phyloP scores from a whole-genome alignment of 2,329 filamentous ascomycete species.

The Zasmidium cellare region DNA sequence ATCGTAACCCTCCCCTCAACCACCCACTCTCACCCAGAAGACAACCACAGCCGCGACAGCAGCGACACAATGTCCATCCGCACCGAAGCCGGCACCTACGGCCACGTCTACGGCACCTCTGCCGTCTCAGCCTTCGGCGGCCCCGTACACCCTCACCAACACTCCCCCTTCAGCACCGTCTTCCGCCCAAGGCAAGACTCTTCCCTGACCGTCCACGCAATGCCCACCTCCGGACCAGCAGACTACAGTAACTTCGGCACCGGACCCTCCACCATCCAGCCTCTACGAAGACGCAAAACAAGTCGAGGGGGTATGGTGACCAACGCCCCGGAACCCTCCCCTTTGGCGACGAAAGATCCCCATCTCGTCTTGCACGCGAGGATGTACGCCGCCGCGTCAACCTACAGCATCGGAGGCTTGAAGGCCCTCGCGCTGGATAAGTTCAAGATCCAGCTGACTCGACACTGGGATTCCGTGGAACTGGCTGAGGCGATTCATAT shows the following conservation, averaged over 20 bases:
- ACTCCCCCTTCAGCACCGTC: conserved; percentile 12
- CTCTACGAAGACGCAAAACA: conserved; percentile 10
- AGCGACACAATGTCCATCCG: conserved; percentile 23
- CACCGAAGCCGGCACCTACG: conserved; percentile 24
- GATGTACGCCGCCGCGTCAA: conserved; percentile 27
- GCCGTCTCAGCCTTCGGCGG: conserved; percentile 29
- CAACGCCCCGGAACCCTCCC: conserved; percentile 22
- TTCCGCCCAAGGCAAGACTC: conserved; percentile 18
- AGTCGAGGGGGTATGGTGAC: conserved; percentile 13
- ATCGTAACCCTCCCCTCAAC: conserved; percentile 6
- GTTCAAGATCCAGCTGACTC: conserved; percentile 27
- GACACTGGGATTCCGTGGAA: conserved; percentile 28
- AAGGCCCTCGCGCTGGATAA: conserved; percentile 27
- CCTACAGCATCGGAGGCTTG: conserved; percentile 27
- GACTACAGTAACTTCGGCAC: conserved; percentile 14
- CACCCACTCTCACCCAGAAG: not conserved
- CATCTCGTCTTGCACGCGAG: conserved; percentile 25
- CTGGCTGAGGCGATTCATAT: conserved; percentile 32
- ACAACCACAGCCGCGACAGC: conserved; percentile 7
- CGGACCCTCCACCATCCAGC: conserved; percentile 8
- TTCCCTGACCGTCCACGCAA: conserved; percentile 24
- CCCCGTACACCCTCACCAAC: conserved; percentile 8
- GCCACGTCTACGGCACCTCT: conserved; percentile 26
- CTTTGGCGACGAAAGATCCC: conserved; percentile 22
- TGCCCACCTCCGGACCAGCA: conserved; percentile 12